Conservation (phyloP, 257 asterid genomes). For the Echium plantagineum region DNA sequence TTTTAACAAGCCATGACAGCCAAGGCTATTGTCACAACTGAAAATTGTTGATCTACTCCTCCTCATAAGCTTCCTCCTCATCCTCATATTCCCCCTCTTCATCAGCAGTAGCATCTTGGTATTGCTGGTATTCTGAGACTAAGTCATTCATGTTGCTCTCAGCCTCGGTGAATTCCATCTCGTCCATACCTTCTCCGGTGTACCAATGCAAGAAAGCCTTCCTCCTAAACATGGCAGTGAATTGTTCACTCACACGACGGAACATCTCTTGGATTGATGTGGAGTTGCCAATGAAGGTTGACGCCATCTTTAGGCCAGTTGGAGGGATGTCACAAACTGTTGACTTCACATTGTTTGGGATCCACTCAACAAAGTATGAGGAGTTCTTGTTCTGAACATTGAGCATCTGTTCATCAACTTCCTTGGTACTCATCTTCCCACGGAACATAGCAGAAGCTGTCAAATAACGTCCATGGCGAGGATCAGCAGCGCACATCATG, state of each 20-base stretch:
- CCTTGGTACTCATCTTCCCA: constrained; percentile 47
- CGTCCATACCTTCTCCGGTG: constrained; percentile 48
- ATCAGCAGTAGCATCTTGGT: constrained; percentile 42
- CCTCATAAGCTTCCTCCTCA: constrained; percentile 18
- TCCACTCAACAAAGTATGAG: constrained; percentile 41
- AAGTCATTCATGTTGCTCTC: constrained; percentile 49
- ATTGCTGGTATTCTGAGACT: constrained; percentile 39
- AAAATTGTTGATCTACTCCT: constrained; percentile 5
- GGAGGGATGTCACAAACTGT: constrained; percentile 47
- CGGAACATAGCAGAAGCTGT: constrained; percentile 45
- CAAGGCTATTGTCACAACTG: neutral
- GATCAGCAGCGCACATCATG: constrained; percentile 47
- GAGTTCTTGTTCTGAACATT: constrained; percentile 43
- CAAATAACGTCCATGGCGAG: constrained; percentile 41
- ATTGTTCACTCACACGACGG: constrained; percentile 43
- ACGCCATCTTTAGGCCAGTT: constrained; percentile 36
- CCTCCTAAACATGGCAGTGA: constrained; percentile 47
- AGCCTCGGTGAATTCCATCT: constrained; percentile 50
- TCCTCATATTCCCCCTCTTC: constrained; percentile 35
- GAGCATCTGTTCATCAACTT: constrained; percentile 42
- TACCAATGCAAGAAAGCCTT: constrained; percentile 56
- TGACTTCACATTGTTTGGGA: constrained; percentile 39
- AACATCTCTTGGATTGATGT: constrained; percentile 43
- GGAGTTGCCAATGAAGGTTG: constrained; percentile 39
- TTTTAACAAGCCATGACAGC: neutral